phyloP scores from a whole-genome alignment of 805 yeast genomes.

The Candida khao-thaluensis region DNA sequence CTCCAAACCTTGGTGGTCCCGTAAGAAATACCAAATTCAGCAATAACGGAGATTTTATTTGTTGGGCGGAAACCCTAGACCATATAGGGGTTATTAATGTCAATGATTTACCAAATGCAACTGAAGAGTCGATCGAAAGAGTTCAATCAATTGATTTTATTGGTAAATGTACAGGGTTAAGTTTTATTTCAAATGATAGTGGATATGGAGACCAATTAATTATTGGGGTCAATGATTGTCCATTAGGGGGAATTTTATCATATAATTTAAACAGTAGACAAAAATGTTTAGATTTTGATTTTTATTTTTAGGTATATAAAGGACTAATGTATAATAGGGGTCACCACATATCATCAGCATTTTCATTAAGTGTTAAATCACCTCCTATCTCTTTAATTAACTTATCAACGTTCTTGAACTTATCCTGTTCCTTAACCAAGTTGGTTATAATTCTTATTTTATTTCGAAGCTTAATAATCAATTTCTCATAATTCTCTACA shows the following conservation, averaged over 20 bases:
- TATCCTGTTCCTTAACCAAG: slow-evolving; percentile 29
- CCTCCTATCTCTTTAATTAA: slow-evolving; percentile 41
- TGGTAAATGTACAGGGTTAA: slow-evolving; percentile 59
- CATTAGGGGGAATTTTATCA: slow-evolving; percentile 57
- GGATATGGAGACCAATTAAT: slow-evolving; percentile 49
- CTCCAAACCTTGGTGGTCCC: slow-evolving; percentile 40
- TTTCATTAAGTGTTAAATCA: slow-evolving; percentile 32
- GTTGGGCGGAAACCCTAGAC: slow-evolving; percentile 61
- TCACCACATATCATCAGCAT: slow-evolving; percentile 45
- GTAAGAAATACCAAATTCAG: slow-evolving; percentile 54
- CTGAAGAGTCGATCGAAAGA: slow-evolving; percentile 13
- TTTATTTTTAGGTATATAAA: slow-evolving; percentile 19
- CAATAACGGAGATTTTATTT: slow-evolving; percentile 42
- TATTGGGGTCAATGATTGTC: slow-evolving; percentile 54
- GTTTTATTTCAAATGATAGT: slow-evolving; percentile 42
- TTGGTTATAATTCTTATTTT: slow-evolving; percentile 54
- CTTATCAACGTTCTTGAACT: slow-evolving; percentile 29
- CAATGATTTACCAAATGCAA: slow-evolving; percentile 22
- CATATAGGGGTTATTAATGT: slow-evolving; percentile 51
- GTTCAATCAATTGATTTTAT: slow-evolving; percentile 53
- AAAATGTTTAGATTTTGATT: slow-evolving; percentile 43
- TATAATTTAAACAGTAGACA: slow-evolving; percentile 38
- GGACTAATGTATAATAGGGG: slow-evolving; percentile 5
- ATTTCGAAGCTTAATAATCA: slow-evolving; percentile 55
- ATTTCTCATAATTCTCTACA: slow-evolving; percentile 55